Evolutionary conservation across 495 filamentous ascomycete species (phyloP), one percentile per base, ranked within the genome.

Genomic region (Chaetomium fimeti): DNA sequence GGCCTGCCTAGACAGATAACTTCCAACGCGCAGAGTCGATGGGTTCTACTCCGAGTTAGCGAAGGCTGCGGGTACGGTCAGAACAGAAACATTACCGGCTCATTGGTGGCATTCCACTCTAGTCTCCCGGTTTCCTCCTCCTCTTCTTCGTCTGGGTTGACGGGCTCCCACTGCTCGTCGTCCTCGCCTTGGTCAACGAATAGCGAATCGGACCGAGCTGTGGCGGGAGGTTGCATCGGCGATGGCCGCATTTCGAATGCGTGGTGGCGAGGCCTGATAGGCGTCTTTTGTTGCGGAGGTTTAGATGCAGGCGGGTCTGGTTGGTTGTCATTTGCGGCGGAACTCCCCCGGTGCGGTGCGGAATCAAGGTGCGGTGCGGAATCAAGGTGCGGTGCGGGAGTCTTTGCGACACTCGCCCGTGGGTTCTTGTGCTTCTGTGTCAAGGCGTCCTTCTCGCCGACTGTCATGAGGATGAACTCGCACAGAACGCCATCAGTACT

Each of bases 401-500:
- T 45, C 29, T 69, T 73, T 20, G 71, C 60, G 7, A 63, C 64
- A 40, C 72, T 80, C 15, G 65, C 57, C 18, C 71, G 72, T 6
- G 70, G 61, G 60, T 72, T 78, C 64, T 81, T 80, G 55, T 73
- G 71, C 68, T 77, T 81, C 38, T 74, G 76, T 18, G 68, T 68
- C 11, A 73, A 66, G 57, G 74, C 75, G 38, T 79, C 78, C 65
- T 84, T 84, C 62, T 95, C 91, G n/a, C 92, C 91, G 36, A 89
- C 85, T 12, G 94, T 98, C 93, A 97, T 97, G 51, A 98, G 75
- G 18, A 93, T 93, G 71, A 95, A 97, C 60, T 97, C 91, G 64
- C 89, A 90, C 53, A 84, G 76, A 60, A 97, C 80, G 18, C 92
- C 94, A 56, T 90, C 86, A 28, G 77, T 77, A 9, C 80, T 80